phyloP scores from a whole-genome alignment of 2,329 filamentous ascomycete species.

The Diaporthe sp. region DNA sequence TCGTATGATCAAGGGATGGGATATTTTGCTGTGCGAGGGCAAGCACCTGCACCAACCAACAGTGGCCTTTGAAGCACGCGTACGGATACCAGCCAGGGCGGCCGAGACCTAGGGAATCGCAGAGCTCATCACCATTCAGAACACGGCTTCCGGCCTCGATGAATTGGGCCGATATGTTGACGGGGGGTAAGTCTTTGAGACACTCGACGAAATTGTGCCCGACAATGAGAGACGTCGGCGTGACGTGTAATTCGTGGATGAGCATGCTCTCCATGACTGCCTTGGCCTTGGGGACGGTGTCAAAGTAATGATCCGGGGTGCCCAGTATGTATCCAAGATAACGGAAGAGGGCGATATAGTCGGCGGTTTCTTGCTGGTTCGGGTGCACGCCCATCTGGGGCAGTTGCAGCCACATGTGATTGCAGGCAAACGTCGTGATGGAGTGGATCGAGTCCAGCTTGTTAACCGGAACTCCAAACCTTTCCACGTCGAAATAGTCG shows the following conservation, averaged over 20 bases:
- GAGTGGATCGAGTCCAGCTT: slow-evolving; percentile 16
- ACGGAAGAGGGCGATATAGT: slow-evolving; percentile 15
- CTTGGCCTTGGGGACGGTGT: background rate
- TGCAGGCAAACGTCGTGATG: slow-evolving; percentile 10
- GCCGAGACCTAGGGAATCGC: slow-evolving; percentile 10
- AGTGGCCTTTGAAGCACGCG: slow-evolving; percentile 17
- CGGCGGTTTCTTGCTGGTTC: background rate
- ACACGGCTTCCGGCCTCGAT: slow-evolving; percentile 11
- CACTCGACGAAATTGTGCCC: slow-evolving; percentile 13
- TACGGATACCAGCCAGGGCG: background rate
- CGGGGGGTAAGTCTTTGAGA: slow-evolving; percentile 8
- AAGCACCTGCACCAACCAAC: slow-evolving; percentile 3
- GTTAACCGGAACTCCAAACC: background rate
- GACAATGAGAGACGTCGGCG: slow-evolving; percentile 6
- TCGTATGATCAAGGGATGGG: background rate
- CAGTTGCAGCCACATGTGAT: slow-evolving; percentile 15
- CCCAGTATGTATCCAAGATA: slow-evolving; percentile 3
- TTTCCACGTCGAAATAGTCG: background rate
- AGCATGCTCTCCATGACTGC: slow-evolving; percentile 15
- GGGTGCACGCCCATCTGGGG: slow-evolving; percentile 4
- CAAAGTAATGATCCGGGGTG: background rate
- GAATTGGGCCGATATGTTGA: background rate
- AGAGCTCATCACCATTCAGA: slow-evolving; percentile 7
- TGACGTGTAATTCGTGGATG: slow-evolving; percentile 7
- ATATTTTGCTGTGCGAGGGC: background rate